phyloP scores from a whole-genome alignment of 2,329 filamentous ascomycete genomes.

The Dothidotthia symphoricarpi region DNA sequence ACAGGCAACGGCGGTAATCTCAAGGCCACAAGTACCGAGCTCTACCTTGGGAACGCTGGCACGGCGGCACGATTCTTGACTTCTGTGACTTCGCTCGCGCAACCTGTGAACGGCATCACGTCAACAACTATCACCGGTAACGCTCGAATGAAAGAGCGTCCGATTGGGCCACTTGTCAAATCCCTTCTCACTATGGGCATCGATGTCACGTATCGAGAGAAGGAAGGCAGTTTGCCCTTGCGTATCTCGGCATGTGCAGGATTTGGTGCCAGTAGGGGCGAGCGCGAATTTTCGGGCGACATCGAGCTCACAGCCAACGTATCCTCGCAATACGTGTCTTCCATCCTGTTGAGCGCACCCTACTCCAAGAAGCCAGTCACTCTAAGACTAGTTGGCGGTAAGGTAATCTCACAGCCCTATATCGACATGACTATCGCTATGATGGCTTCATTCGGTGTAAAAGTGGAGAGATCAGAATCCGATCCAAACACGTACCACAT shows the following conservation, averaged over 20 bases:
- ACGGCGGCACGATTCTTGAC: constrained; percentile 95
- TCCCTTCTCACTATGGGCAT: constrained; percentile 84
- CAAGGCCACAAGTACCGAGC: constrained; percentile 68
- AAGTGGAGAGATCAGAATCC: constrained; percentile 70
- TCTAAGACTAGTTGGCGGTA: constrained; percentile 86
- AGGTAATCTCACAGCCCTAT: constrained; percentile 93
- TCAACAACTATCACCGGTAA: constrained; percentile 89
- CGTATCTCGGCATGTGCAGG: constrained; percentile 65
- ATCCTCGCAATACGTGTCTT: constrained; percentile 98
- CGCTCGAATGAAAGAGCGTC: constrained; percentile 90
- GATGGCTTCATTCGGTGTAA: constrained; percentile 90
- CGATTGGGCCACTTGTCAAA: constrained; percentile 90
- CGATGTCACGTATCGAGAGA: constrained; percentile 80
- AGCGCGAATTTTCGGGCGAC: constrained; percentile 57
- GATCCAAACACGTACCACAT: constrained; percentile 94
- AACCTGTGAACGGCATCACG: constrained; percentile 58
- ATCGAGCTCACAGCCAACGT: constrained; percentile 94
- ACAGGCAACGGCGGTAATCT: constrained; percentile 87
- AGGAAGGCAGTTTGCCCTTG: constrained; percentile 78
- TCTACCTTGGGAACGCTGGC: constrained; percentile 95
- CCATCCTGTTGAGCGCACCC: constrained; percentile 91
- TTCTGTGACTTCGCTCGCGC: constrained; percentile 81
- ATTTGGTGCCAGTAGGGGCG: constrained; percentile 72
- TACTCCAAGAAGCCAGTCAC: constrained; percentile 95
- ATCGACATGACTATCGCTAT: constrained; percentile 99